Percentiles rank a stretch among this genome's conserved stretches.
These are phyloP conservation scores for Picea mariana DNA, from an alignment of 83 land plant species.

Conservation along the genomic window DNA sequence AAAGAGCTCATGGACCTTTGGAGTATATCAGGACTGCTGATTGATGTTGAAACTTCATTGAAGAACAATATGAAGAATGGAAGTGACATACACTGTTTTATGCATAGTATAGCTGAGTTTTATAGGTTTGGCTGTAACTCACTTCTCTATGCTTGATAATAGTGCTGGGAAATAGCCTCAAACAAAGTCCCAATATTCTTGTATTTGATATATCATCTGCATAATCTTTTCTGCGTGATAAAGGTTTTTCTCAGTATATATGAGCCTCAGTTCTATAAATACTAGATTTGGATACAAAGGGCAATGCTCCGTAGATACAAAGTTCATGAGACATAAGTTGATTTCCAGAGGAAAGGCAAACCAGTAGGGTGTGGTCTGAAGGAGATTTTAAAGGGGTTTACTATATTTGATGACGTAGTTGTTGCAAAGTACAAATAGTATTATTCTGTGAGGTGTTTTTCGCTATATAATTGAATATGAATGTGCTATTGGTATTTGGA, in stretches of 20 bases:
- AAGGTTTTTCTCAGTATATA: background rate
- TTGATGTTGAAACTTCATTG: slow-evolving; percentile 1
- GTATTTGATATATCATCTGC: background rate
- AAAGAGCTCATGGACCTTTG: background rate
- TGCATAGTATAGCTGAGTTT: background rate
- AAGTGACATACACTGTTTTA: background rate
- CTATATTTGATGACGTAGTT: background rate
- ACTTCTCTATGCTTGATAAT: background rate
- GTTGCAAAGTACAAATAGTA: background rate
- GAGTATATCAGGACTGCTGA: background rate
- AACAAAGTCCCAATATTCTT: background rate
- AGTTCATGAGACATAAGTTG: background rate
- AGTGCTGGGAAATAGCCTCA: slow-evolving; percentile 5
- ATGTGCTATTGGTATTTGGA: background rate
- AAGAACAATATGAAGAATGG: background rate
- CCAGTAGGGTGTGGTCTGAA: background rate
- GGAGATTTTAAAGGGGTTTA: no score
- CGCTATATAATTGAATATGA: background rate
- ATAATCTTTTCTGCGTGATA: background rate
- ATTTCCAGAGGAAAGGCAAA: background rate
- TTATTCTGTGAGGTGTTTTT: background rate
- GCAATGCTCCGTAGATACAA: background rate
- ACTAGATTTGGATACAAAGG: background rate
- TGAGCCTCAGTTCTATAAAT: no score
- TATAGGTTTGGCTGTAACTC: background rate